phyloP scores from a whole-genome alignment of 495 filamentous ascomycete genomes.

The Hypoxylon fragiforme region DNA sequence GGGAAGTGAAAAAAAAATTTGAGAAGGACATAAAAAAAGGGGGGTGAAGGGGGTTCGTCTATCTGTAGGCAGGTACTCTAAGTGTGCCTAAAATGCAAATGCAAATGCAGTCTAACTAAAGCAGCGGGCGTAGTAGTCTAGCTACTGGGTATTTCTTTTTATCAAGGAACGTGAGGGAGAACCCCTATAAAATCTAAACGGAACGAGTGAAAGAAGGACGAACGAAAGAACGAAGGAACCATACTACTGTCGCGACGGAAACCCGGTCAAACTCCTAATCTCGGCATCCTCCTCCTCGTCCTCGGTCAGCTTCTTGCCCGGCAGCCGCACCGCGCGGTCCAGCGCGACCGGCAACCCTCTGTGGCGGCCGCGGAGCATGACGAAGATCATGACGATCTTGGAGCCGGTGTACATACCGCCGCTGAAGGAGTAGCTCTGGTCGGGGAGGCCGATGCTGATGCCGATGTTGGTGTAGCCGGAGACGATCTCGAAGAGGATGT shows the following conservation, averaged over 20 bases:
- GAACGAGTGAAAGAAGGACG: no score
- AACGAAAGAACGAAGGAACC: neutral
- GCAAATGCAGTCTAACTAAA: no score
- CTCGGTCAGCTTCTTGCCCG: constrained; percentile 55
- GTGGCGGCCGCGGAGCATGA: constrained; percentile 78
- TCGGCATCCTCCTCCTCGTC: constrained; percentile 47
- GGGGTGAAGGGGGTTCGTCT: no score
- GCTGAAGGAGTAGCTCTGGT: constrained; percentile 68
- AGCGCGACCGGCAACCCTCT: constrained; percentile 79
- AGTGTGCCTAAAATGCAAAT: no score
- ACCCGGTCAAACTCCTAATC: constrained; percentile 36
- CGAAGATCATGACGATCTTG: constrained; percentile 77
- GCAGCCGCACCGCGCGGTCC: constrained; percentile 74
- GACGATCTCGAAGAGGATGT: constrained; percentile 82
- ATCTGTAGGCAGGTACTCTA: no score
- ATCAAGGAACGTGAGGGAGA: no score
- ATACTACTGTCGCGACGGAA: constrained; percentile 1
- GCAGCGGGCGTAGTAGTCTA: no score
- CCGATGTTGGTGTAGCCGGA: constrained; percentile 83
- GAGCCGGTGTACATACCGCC: constrained; percentile 70
- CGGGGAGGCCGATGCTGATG: constrained; percentile 70
- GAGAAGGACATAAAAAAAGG: no score
- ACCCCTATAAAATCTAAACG: no score
- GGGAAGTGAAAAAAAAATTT: no score
- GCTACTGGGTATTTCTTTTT: no score